A percentile compares a stretch with the other conserved stretches of the same genome.
Evolutionary conservation across 139 green algal genomes (phyloP).

Genomic region (Chlamydomonas sp.): DNA sequence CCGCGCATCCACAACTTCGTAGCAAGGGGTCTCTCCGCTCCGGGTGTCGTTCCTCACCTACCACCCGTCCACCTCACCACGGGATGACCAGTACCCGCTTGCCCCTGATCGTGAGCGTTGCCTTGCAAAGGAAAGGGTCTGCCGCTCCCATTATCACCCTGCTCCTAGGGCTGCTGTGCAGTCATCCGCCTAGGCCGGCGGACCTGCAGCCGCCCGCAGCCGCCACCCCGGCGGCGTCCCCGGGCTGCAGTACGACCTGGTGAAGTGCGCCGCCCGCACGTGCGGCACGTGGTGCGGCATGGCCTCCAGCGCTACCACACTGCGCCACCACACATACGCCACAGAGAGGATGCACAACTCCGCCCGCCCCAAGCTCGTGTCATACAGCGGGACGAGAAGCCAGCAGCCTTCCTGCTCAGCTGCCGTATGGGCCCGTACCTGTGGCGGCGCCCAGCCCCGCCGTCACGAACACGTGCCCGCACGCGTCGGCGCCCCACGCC

Average conservation of each 20-base stretch:
- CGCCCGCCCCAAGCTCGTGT: conserved; percentile 1
- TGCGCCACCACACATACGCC: not conserved
- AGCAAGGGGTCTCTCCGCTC: too few species aligned
- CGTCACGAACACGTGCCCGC: conserved; percentile 9
- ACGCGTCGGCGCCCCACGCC: not conserved
- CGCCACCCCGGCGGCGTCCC: conserved; percentile 24
- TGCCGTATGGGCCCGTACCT: not conserved
- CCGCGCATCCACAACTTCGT: too few species aligned
- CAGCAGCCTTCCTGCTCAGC: conserved; percentile 27
- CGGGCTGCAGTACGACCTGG: conserved; percentile 5
- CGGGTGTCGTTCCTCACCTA: too few species aligned
- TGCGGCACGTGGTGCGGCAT: conserved; percentile 37
- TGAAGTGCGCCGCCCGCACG: not conserved
- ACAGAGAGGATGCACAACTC: conserved; percentile 35
- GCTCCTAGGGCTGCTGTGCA: too few species aligned
- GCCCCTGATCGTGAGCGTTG: too few species aligned
- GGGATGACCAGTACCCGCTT: too few species aligned
- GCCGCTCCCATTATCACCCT: too few species aligned
- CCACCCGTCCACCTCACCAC: too few species aligned
- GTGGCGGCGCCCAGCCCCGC: conserved; percentile 26
- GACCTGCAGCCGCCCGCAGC: not conserved
- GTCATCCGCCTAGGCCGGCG: too few species aligned
- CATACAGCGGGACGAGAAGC: conserved; percentile 19
- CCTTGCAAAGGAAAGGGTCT: too few species aligned
- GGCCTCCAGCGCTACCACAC: conserved; percentile 13